Percentiles rank a stretch among this genome's conserved stretches.
phyloP scores from a whole-genome alignment of 768 basidiomycete genomes.

The Mycena olivaceomarginata region DNA sequence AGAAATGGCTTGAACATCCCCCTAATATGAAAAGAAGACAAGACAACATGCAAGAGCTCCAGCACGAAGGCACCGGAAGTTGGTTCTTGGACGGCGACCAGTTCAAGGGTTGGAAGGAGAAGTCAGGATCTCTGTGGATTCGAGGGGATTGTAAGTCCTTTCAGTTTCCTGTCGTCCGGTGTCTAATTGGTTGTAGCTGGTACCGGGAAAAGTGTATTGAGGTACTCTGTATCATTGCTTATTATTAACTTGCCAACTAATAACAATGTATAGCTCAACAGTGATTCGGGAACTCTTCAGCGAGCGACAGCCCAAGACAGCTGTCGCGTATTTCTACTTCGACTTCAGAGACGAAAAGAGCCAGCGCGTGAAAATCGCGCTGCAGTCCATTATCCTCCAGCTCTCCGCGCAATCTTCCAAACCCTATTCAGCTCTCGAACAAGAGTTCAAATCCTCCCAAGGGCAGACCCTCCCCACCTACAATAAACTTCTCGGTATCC shows the following conservation, averaged over 20 bases:
- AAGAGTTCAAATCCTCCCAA: neutral
- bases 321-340: neutral
- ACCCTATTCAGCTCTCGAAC: neutral
- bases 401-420: neutral
- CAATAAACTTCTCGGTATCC: neutral
- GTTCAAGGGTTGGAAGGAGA: neutral
- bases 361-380: neutral
- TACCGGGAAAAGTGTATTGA: conserved; percentile 6
- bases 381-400: neutral
- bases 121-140: neutral
- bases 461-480: neutral
- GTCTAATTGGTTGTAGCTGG: neutral
- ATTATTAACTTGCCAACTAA: neutral
- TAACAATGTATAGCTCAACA: neutral
- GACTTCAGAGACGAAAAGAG: neutral
- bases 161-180: too few relatives aligned
- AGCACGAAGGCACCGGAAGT: neutral
- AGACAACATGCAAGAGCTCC: neutral
- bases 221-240: neutral
- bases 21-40: neutral
- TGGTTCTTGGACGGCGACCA: neutral
- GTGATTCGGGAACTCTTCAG: neutral
- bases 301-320: neutral
- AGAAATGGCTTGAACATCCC: conserved; percentile 6
- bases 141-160: neutral